phyloP scores from a whole-genome alignment of 352 stramenopile genomes.

The Globisporangium yorkense region DNA sequence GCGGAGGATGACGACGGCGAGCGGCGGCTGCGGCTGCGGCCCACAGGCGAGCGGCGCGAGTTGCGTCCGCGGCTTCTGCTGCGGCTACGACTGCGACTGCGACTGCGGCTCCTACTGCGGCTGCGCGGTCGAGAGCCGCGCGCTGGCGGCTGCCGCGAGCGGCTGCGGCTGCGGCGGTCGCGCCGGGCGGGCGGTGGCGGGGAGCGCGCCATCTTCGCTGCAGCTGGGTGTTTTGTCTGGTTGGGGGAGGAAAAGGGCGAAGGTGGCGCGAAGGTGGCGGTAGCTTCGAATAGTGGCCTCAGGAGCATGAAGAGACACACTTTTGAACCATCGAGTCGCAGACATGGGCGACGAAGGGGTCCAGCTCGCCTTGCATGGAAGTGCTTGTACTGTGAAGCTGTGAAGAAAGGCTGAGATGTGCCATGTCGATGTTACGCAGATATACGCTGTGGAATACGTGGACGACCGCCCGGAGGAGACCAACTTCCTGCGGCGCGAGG shows the following conservation, averaged over 20 bases:
- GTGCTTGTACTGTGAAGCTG: not conserved
- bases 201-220: constrained; percentile 3
- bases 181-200: not conserved
- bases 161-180: not conserved
- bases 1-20: constrained; percentile 9
- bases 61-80: not conserved
- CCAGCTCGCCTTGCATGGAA: not conserved
- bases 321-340: not conserved
- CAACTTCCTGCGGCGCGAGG: constrained; percentile 81
- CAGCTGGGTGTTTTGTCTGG: not conserved
- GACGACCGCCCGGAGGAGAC: constrained; percentile 81
- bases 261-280: not conserved
- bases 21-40: constrained; percentile 9
- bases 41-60: constrained; percentile 1
- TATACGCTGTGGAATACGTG: constrained; percentile 81
- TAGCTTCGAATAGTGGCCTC: not conserved
- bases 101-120: constrained; percentile 7
- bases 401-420: not conserved
- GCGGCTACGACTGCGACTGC: constrained; percentile 2
- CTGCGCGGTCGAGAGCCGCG: constrained; percentile 1
- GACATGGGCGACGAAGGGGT: constrained; percentile 51
- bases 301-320: constrained; percentile 13
- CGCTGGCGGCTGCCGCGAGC: not conserved
- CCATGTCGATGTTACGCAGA: constrained; percentile 16
- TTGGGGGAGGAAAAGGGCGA: not conserved